Conservation (phyloP, 306 rosid species). For the Arachis stenosperma region DNA sequence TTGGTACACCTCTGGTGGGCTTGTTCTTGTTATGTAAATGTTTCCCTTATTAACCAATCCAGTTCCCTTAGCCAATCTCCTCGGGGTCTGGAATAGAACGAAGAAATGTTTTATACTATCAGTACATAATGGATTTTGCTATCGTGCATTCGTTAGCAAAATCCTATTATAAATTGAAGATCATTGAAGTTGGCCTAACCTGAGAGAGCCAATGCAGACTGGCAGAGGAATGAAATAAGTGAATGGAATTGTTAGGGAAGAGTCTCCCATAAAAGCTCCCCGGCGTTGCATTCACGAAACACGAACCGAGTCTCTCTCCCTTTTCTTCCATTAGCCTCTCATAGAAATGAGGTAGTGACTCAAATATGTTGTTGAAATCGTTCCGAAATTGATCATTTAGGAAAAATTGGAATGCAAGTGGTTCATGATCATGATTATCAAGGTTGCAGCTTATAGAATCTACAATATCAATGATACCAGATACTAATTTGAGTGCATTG, state of each 20-base stretch:
- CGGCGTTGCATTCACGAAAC: conserved; percentile 51
- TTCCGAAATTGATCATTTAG: conserved; percentile 37
- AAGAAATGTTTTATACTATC: neutral
- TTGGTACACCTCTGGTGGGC: conserved; percentile 39
- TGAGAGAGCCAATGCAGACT: conserved; percentile 56
- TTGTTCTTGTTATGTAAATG: conserved; percentile 40
- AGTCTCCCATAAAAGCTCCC: conserved; percentile 65
- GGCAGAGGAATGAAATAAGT: conserved; percentile 51
- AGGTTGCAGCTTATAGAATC: neutral
- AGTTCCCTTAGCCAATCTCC: conserved; percentile 21
- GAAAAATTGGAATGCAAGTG: conserved; percentile 26
- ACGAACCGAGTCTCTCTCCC: conserved; percentile 32
- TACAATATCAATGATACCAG: conserved; percentile 5
- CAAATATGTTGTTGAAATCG: conserved; percentile 45
- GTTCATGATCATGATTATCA: neutral
- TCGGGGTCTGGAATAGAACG: conserved; percentile 25
- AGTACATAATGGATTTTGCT: neutral
- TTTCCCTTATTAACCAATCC: conserved; percentile 33
- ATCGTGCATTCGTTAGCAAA: neutral
- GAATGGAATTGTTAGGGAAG: conserved; percentile 48
- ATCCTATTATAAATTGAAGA: neutral
- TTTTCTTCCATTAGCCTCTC: conserved; percentile 14
- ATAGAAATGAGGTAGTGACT: conserved; percentile 42
- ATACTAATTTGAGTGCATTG: conserved; percentile 22
- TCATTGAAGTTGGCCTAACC: conserved; percentile 16